These are phyloP conservation scores for Serendipita indica DNA, from an alignment of 768 basidiomycete species.

Conservation along the genomic window DNA sequence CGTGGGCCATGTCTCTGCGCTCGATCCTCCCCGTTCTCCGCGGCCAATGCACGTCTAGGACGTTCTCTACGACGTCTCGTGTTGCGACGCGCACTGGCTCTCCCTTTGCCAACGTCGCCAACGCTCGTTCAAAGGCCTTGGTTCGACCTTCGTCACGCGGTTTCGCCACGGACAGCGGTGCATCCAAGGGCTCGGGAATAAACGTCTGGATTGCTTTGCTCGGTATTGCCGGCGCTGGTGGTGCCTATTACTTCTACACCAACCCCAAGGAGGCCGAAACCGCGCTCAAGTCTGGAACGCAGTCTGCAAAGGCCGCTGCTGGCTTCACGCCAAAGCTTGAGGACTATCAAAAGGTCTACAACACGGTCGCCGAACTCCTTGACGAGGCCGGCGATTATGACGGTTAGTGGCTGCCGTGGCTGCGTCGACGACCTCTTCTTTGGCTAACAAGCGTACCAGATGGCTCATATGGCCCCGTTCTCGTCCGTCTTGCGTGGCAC, in stretches of 20 bases:
- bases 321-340: slow-evolving; percentile 64
- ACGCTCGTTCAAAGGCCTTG: not conserved
- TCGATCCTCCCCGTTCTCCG: not conserved
- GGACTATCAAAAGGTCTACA: slow-evolving; percentile 95
- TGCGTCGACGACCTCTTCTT: not conserved
- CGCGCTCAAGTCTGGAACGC: slow-evolving; percentile 44
- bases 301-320: slow-evolving; percentile 45
- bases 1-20: not conserved
- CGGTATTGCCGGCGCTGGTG: slow-evolving; percentile 44
- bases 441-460: slow-evolving; percentile 29
- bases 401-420: slow-evolving; percentile 34
- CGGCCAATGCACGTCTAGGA: not conserved
- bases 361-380: slow-evolving; percentile 61
- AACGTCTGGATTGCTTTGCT: slow-evolving; percentile 19
- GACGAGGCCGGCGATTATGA: slow-evolving; percentile 67
- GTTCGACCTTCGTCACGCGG: not conserved
- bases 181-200: not conserved
- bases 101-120: not conserved
- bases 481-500: slow-evolving; percentile 90
- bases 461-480: slow-evolving; percentile 75
- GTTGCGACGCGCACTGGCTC: not conserved
- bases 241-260: slow-evolving; percentile 47
- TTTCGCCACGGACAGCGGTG: not conserved
- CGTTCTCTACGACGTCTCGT: slow-evolving; percentile 4
- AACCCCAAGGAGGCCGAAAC: slow-evolving; percentile 37